A percentile compares a stretch with the other conserved stretches of the same genome.
Conservation (phyloP, 2,329 filamentous ascomycete species). For the Alternaria ethzedia region DNA sequence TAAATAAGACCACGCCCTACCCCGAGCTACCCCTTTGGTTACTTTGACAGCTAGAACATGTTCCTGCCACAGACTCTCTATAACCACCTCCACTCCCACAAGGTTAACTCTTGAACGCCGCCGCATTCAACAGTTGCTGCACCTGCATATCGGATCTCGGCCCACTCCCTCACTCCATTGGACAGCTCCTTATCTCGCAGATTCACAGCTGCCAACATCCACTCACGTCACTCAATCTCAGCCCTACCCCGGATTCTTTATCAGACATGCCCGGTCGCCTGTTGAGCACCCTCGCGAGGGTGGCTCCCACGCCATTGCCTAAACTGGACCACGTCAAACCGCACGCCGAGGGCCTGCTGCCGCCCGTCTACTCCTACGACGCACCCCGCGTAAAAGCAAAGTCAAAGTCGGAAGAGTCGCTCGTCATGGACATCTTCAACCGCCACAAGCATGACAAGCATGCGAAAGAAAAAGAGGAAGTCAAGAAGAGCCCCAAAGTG, state of each 20-base stretch:
- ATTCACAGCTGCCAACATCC: constrained; percentile 10
- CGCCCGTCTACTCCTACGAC: constrained; percentile 46
- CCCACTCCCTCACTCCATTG: constrained; percentile 22
- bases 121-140: constrained; percentile 7
- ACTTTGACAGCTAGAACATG: constrained; percentile 30
- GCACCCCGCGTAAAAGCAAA: constrained; percentile 35
- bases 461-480: constrained; percentile 25
- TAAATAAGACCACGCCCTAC: constrained; percentile 31
- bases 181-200: constrained; percentile 23
- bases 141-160: constrained; percentile 26
- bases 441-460: constrained; percentile 42
- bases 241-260: constrained; percentile 40
- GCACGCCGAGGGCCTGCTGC: constrained; percentile 33
- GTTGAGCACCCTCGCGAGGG: constrained; percentile 41
- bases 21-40: constrained; percentile 4
- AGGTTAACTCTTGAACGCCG: constrained; percentile 38
- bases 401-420: constrained; percentile 41
- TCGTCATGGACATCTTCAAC: constrained; percentile 50
- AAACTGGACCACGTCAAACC: constrained; percentile 34
- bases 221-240: constrained; percentile 21
- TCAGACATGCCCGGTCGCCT: constrained; percentile 46
- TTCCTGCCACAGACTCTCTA: constrained; percentile 38
- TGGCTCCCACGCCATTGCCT: constrained; percentile 41
- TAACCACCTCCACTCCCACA: constrained; percentile 44
- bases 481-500: constrained; percentile 44